Base-by-base conservation (phyloP, 2,329 filamentous ascomycete species). In the Fusarium goolgardi region DNA sequence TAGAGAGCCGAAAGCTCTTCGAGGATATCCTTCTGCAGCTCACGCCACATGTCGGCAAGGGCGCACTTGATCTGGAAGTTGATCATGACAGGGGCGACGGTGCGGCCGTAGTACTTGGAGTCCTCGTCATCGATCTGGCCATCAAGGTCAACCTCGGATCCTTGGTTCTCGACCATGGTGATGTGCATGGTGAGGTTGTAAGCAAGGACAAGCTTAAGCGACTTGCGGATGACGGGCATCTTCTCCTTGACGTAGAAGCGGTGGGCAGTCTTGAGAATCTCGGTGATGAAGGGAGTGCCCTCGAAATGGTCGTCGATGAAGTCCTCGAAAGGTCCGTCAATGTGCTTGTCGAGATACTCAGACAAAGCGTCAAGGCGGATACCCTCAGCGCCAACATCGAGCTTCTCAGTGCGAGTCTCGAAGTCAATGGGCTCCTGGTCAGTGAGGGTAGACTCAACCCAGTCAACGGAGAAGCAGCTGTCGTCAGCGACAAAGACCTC, bases 21-120 rank as follows among this genome's bases (percentile, higher is more conserved):
- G 4, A 98, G 86, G 37, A 97, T 94, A 73, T 97, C 95, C 83
- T 96, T 97, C 79, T 97, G 94, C 59, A 98, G 85, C 80, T 97
- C 94, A 70, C 95, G 94, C 95, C 95, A 98, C 93, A 97, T 96
- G 75, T 96, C 94, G 70, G 94, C 95, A 82, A 98, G 90, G 55
- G 94, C 94, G 75, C 92, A 96, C 87, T 98, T 98, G 84, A 98
- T 94, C 83, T 97, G 93, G 88, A 97, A 97, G 85, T 97, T 98
- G 87, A 98, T 96, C 94, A 98, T 97, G 77, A 97, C 94, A 15
- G 95, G 95, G 18, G 95, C 95, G 67, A 97, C 90, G 35, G 91
- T 94, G 84, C 95, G 95, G 75, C 94, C 94, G 73, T 87, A 91
- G 84, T 91, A 97, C 78, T 93, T 96, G 70, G 93, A 97, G 55